Evolutionary conservation across 1,139 yeast species (phyloP).

Genomic region (Kazachstania sp.): DNA sequence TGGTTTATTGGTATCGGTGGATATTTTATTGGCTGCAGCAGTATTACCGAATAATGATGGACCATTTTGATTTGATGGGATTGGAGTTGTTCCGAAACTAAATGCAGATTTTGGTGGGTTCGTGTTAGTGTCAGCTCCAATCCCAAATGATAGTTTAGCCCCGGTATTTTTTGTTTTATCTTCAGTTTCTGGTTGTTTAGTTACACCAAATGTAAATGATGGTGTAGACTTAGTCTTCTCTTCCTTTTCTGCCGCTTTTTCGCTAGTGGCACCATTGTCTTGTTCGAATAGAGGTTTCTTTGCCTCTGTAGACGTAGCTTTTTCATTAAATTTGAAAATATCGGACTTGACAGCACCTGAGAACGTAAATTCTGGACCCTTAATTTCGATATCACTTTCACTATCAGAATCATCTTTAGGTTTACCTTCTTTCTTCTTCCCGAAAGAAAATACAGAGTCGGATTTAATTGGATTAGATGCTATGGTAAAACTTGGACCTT

Average conservation of each 20-base stretch:
- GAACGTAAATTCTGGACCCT: slow-evolving; percentile 59
- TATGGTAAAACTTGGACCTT: slow-evolving; percentile 61
- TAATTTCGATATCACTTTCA: slow-evolving; percentile 45
- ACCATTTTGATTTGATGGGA: background rate
- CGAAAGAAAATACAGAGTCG: slow-evolving; percentile 52
- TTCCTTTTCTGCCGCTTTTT: background rate
- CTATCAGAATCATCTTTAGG: slow-evolving; percentile 41
- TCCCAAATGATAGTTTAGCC: slow-evolving; percentile 21
- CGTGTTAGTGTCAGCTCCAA: slow-evolving; percentile 11
- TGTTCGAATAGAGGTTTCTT: slow-evolving; percentile 8
- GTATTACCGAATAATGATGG: too few species aligned
- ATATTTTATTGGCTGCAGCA: slow-evolving; percentile 20
- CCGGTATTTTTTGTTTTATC: too few species aligned
- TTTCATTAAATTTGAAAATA: slow-evolving; percentile 39
- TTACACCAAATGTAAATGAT: slow-evolving; percentile 2
- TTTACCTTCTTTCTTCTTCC: slow-evolving; percentile 38
- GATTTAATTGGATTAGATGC: slow-evolving; percentile 45
- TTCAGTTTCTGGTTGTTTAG: slow-evolving; percentile 2
- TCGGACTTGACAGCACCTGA: slow-evolving; percentile 40
- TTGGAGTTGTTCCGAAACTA: slow-evolving; percentile 13
- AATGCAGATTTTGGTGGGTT: slow-evolving; percentile 11
- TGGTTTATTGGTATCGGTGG: slow-evolving; percentile 12
- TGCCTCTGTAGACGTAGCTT: slow-evolving; percentile 8
- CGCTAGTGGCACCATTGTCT: background rate
- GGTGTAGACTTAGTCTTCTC: background rate